Base-by-base conservation (phyloP, 257 asterid species). In the Eucommia ulmoides region DNA sequence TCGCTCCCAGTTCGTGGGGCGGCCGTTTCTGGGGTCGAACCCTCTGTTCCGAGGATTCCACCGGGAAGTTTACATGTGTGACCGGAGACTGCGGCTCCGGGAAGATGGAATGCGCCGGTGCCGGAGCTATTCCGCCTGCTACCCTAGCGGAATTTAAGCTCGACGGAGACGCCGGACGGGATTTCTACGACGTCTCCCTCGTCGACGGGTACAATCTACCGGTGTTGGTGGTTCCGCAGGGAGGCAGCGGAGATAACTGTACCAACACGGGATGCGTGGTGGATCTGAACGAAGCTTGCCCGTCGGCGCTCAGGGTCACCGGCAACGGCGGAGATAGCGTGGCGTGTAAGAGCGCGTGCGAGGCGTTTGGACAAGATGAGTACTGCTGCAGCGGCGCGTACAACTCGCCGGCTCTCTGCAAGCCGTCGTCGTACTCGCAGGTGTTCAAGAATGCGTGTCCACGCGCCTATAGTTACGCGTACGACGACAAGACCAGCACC, bases 141-240 rank as follows among this genome's bases (percentile, higher is more conserved):
- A 38, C 45, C 3, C 45, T 38, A 3, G 45, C 45, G 11, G 45
- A 38, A 18, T 38, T 38, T 14, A 38, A 12, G 3, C 45, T 38
- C 45, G n/a, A 38, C 45, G 45, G 45, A 2, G 45, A 12, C 16
- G n/a, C 17, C 2, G 45, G 45, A 15, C 45, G 11, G 3, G 45
- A 38, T 14, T 38, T 38, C 45, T 38, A 38, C 16, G 45, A 38
- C 45, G 45, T 38, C 24, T 64, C 71, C 55, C 61, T 69, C 2
- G 76, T 69, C 15, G 76, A 69, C 14, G 76, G 72, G 0, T 38
- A 38, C 45, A 38, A 38, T 18, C 5, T 38, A 7, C 45, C 45
- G 17, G n/a, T 38, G 45, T 15, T 38, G 45, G 45, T 38, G 45
- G 45, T 14, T 14, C 45, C 45, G 2, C 45, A 2, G 2, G 45